Conservation (phyloP, 768 basidiomycete genomes). For the Naganishia vaughanmartiniae region DNA sequence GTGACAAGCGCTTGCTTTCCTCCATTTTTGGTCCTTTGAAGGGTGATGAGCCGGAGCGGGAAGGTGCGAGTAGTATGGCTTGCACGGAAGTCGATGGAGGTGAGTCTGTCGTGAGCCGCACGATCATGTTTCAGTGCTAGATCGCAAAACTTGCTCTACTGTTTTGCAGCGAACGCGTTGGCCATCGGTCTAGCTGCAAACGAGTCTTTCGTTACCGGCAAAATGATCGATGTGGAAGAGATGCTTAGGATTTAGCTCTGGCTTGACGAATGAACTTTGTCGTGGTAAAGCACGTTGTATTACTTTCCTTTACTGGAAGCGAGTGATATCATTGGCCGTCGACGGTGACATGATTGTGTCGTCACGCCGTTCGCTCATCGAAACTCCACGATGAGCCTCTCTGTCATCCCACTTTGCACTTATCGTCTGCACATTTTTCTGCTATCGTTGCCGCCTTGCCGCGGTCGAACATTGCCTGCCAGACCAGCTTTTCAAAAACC, state of each 20-base stretch:
- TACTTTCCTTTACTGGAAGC: too few species aligned
- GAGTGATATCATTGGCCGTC: too few species aligned
- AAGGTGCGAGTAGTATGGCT: constrained; percentile 57
- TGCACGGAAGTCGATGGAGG: constrained; percentile 58
- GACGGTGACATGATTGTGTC: too few species aligned
- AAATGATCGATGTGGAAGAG: constrained; percentile 54
- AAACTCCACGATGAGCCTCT: too few species aligned
- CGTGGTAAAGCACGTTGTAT: too few species aligned
- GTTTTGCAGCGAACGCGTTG: constrained; percentile 51
- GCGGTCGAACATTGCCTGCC: too few species aligned
- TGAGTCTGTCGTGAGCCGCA: background rate
- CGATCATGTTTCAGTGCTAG: background rate
- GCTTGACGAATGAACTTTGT: background rate
- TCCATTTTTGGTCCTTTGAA: constrained; percentile 57
- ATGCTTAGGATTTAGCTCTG: constrained; percentile 34
- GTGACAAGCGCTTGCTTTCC: constrained; percentile 58
- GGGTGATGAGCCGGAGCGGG: constrained; percentile 54
- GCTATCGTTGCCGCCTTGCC: too few species aligned
- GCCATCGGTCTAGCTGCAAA: constrained; percentile 59
- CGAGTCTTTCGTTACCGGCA: constrained; percentile 57
- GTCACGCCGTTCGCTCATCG: too few species aligned
- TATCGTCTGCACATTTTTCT: too few species aligned
- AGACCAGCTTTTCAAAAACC: too few species aligned
- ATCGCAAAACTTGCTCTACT: background rate
- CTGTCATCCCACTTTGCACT: too few species aligned